Evolutionary conservation across 345 rosid species (phyloP).

Genomic region (Gossypium thurberi): DNA sequence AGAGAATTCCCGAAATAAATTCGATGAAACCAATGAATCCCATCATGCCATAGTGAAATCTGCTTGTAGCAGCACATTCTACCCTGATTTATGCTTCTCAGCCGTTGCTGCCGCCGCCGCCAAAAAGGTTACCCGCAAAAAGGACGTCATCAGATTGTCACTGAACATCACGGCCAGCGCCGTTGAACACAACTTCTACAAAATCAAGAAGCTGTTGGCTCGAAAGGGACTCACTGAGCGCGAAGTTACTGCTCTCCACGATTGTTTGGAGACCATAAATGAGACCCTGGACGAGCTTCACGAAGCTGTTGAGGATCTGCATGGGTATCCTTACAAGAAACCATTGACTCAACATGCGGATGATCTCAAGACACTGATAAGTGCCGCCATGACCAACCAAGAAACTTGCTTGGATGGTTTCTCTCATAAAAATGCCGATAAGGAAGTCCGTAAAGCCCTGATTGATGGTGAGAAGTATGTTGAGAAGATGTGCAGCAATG

Average conservation of each 20-base stretch:
- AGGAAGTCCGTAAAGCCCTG: constrained; percentile 32
- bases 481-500: constrained; percentile 41
- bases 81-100: constrained; percentile 69
- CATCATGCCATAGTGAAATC: constrained; percentile 53
- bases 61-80: constrained; percentile 54
- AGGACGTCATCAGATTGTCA: constrained; percentile 49
- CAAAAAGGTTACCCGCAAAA: constrained; percentile 30
- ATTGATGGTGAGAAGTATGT: constrained; percentile 35
- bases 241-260: constrained; percentile 68
- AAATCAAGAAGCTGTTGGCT: constrained; percentile 31
- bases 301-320: constrained; percentile 48
- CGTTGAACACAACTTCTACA: constrained; percentile 41
- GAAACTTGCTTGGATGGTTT: constrained; percentile 83
- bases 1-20: constrained; percentile 22
- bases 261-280: constrained; percentile 79
- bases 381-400: constrained; percentile 85
- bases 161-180: constrained; percentile 43
- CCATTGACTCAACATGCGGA: constrained; percentile 54
- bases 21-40: background rate
- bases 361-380: constrained; percentile 68
- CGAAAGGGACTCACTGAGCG: constrained; percentile 35
- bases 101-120: constrained; percentile 42
- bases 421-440: constrained; percentile 50
- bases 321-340: constrained; percentile 54
- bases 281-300: constrained; percentile 72